Evolutionary conservation across 2,329 filamentous ascomycete genomes (phyloP), one percentile per base, ranked within the genome.

Genomic region (Penicillium sp.): DNA sequence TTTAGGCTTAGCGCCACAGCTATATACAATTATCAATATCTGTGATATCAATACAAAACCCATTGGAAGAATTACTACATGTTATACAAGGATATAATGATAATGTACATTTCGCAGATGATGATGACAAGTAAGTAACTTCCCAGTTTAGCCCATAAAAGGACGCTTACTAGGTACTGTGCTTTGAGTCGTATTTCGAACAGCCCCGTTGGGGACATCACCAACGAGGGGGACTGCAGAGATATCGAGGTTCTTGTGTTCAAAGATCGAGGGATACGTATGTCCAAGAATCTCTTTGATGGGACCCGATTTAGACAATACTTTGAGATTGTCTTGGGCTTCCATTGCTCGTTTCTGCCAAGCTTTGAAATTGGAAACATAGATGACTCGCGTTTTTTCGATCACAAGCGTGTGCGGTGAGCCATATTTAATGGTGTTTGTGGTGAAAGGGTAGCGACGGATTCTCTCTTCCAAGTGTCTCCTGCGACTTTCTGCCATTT

Each of bases 381-480:
- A 24, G 26, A 46, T 26, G 20, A 28, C 40, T 28, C 24, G 20
- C 5, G 40, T 47, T 20, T 56, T 56, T 20, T 38, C 23, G 23
- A 56, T 26, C 5, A 38, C 33, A 35, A 51, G 8, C 21, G 9
- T 47, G 40, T 52, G 5, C 7, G 26, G 47, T n/a, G 28, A n/a
- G 21, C 47, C 38, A 8, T 12, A 1, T 46, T 12, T 49, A 23
- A 47, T 40, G 12, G 40, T 45, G 3, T 16, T 16, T 47, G 47
- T 24, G 3, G 2, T 47, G 26, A 56, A 56, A 45, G 38, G 38
- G 16, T 12, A 16, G 21, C 18, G 51, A 46, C 45, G 28, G 3
- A 51, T 38, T 47, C 47, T 24, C 24, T 26, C 11, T 46, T 47
- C 54, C 21, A 56, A 38, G 23, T 56, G 54, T 40, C 38, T 47